Evolutionary conservation across 352 stramenopile species (phyloP).

Genomic region (Hyaloperonospora brassicae): DNA sequence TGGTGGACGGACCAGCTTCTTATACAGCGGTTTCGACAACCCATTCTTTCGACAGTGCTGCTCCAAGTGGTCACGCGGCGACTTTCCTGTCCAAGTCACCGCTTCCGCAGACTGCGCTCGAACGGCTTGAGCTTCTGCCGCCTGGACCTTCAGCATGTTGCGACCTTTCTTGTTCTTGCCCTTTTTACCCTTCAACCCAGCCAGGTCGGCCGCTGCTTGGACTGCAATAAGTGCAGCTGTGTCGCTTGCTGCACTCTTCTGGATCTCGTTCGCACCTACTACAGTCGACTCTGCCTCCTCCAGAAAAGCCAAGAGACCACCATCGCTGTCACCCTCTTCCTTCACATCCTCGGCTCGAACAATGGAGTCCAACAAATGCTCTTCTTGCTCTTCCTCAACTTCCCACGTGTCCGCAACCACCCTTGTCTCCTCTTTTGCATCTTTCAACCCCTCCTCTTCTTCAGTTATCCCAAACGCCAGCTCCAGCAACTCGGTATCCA

Average conservation of each 20-base stretch:
- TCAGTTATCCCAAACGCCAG: too few relatives aligned
- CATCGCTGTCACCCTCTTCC: slow-evolving; percentile 22
- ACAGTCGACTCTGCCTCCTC: slow-evolving; percentile 33
- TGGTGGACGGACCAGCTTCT: slow-evolving; percentile 27
- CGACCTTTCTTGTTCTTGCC: slow-evolving; percentile 29
- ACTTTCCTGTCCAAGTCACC: slow-evolving; percentile 62
- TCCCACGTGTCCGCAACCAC: too few relatives aligned
- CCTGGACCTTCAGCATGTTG: slow-evolving; percentile 24
- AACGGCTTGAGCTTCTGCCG: slow-evolving; percentile 16
- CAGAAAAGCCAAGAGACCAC: slow-evolving; percentile 34
- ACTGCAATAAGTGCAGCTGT: slow-evolving; percentile 18
- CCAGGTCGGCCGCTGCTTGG: slow-evolving; percentile 17
- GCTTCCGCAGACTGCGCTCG: slow-evolving; percentile 14
- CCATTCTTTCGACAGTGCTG: slow-evolving; percentile 87
- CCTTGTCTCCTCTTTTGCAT: too few relatives aligned
- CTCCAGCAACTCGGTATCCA: too few relatives aligned
- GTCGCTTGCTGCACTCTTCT: slow-evolving; percentile 33
- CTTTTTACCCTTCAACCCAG: slow-evolving; percentile 27
- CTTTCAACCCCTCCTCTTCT: too few relatives aligned
- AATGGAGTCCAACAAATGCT: too few relatives aligned
- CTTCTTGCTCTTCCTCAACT: too few relatives aligned
- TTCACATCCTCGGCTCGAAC: neutral
- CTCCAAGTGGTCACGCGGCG: slow-evolving; percentile 82
- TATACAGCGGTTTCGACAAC: slow-evolving; percentile 71
- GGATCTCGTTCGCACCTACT: slow-evolving; percentile 29